phyloP scores from a whole-genome alignment of 1,284 basidiomycete species.

The Trametes hirsuta region DNA sequence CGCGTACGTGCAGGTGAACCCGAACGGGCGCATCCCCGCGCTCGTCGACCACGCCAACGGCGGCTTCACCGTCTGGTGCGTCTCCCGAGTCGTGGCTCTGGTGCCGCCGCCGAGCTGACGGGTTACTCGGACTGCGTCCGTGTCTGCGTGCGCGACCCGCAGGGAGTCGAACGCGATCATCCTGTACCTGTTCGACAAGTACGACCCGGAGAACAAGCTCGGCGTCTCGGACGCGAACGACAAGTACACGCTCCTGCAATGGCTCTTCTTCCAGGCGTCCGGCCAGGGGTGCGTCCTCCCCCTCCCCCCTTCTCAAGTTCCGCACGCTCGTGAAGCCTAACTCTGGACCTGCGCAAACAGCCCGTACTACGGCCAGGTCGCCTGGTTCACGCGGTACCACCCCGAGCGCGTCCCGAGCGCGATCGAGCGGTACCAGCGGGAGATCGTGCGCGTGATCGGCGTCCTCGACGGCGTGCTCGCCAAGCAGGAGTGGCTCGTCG shows the following conservation, averaged over 20 bases:
- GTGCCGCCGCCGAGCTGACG: too few relatives aligned
- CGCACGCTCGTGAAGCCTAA: background rate
- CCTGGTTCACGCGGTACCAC: conserved; percentile 34
- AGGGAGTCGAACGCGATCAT: conserved; percentile 39
- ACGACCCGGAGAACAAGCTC: conserved; percentile 38
- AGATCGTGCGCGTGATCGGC: conserved; percentile 36
- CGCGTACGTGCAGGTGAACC: conserved; percentile 31
- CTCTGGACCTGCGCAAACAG: conserved; percentile 3
- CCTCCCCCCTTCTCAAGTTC: background rate
- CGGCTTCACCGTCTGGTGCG: conserved; percentile 30
- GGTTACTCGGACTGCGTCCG: too few relatives aligned
- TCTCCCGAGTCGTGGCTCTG: too few relatives aligned
- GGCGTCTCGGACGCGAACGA: conserved; percentile 29
- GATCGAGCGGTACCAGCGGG: conserved; percentile 38
- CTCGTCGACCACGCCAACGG: conserved; percentile 39
- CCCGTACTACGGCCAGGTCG: conserved; percentile 31
- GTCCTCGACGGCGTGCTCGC: conserved; percentile 37
- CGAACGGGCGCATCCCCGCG: conserved; percentile 39
- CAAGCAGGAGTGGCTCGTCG: conserved; percentile 27
- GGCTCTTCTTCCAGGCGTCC: conserved; percentile 38
- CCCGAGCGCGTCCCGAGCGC: conserved; percentile 31
- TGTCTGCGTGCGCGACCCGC: too few relatives aligned
- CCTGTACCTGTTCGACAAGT: conserved; percentile 37
- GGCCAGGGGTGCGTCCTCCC: conserved; percentile 32
- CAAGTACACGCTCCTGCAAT: conserved; percentile 29